Evolutionary conservation across 2,329 filamentous ascomycete genomes (phyloP), one percentile per base, ranked within the genome.

Genomic region (Arthrocladium fulminans): DNA sequence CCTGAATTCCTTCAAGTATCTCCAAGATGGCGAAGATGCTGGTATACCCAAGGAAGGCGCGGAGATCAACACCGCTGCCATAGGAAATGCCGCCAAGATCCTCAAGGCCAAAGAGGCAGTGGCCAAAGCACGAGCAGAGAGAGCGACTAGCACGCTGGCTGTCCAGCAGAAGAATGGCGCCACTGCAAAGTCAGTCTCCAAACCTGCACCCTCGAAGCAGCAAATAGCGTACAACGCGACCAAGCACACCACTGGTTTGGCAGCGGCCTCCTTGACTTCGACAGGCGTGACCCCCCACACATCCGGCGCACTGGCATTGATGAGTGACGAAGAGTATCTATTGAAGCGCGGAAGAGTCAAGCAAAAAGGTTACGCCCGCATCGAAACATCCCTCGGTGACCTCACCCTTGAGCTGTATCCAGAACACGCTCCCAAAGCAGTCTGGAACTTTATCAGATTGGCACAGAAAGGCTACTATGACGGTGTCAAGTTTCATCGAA

Each of bases 251-350:
- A 96, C 87, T 0, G 92, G 92, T 47, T 81, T 80, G 59, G 88
- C 92, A 2, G 92, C 92, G 1, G 90, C 90, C 6, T 94, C 88
- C 53, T 94, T 97, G 66, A 98, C 92, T 6, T 94, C 86, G 58
- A 98, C 92, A 0, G 90, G 92, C 3, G 69, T 98, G 45, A 96
- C 90, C 0, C 89, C 89, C 0, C 86, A 94, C 62, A 98, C 92
- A 0, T 89, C 86, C 48, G 84, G 80, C 57, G 88, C 94, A 61
- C 78, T 89, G 47, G 90, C 92, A 3, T 72, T 94, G 40, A 75
- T 98, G 40, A 87, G 84, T 1, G 88, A 96, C 54, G 92, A 98
- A 68, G 89, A 97, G 63, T 98, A 90, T 67, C 94, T 98, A 86
- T 76, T 98, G 47, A 88, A 87, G 65, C 88, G 89, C 5, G 86